Evolutionary conservation across 176 grass and related monocot species (phyloP).

Genomic region (Lolium rigidum): DNA sequence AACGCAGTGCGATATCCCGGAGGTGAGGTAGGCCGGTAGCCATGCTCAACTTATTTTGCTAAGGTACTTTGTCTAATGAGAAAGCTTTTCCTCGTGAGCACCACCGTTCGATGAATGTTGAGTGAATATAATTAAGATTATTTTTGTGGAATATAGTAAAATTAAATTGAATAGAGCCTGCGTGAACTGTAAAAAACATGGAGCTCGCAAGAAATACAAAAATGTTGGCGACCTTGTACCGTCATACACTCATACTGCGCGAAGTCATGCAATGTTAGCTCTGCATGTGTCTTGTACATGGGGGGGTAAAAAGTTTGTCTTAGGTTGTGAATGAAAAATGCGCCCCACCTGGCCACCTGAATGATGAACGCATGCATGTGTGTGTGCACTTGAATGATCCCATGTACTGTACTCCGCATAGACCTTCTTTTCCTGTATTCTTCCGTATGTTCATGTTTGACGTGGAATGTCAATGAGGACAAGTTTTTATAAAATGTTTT

Average conservation of each 20-base stretch:
- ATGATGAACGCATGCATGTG: not conserved
- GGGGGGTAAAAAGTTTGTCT: not conserved
- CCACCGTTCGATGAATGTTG: not conserved
- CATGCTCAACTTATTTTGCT: not conserved
- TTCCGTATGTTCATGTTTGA: not conserved
- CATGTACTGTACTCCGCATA: not conserved
- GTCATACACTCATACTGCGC: not conserved
- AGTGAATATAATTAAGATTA: not conserved
- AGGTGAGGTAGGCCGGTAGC: not conserved
- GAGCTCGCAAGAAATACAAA: not conserved
- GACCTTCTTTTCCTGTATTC: not conserved
- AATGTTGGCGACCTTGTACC: not conserved
- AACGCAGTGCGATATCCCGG: not conserved
- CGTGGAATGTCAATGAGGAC: not conserved
- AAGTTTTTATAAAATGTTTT: not conserved
- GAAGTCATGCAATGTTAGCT: not conserved
- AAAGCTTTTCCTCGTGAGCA: not conserved
- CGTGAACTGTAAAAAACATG: not conserved
- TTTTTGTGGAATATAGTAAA: not conserved
- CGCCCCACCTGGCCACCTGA: not conserved
- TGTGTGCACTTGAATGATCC: not conserved
- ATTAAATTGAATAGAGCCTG: not conserved
- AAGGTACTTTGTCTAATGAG: not conserved
- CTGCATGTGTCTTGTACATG: not conserved
- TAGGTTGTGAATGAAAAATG: not conserved